Evolutionary conservation across 2,329 filamentous ascomycete species (phyloP).

Genomic region (Amylocarpus encephaloides): DNA sequence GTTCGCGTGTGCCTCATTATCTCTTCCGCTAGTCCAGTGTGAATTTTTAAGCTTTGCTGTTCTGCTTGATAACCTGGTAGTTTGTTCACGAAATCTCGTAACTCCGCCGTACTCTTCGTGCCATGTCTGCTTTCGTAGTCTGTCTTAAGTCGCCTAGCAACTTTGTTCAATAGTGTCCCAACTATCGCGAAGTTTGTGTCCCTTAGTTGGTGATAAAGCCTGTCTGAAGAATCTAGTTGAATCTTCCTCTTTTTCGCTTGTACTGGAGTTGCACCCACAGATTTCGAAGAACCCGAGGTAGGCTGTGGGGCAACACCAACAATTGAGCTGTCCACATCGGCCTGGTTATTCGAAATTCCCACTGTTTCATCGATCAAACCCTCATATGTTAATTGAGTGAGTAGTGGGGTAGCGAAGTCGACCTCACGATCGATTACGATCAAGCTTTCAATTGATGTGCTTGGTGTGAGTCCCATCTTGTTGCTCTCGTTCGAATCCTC

Average conservation of each 20-base stretch:
- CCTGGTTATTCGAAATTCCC: slow-evolving; percentile 84
- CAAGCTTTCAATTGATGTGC: slow-evolving; percentile 79
- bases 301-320: slow-evolving; percentile 66
- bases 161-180: slow-evolving; percentile 80
- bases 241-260: slow-evolving; percentile 79
- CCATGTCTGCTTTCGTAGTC: slow-evolving; percentile 86
- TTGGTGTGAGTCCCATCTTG: slow-evolving; percentile 70
- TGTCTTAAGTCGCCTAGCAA: slow-evolving; percentile 75
- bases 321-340: slow-evolving; percentile 85
- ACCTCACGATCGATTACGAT: slow-evolving; percentile 95
- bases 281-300: slow-evolving; percentile 46
- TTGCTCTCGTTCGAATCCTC: slow-evolving; percentile 61
- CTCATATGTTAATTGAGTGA: slow-evolving; percentile 95
- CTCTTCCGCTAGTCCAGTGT: slow-evolving; percentile 88
- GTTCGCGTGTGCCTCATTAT: slow-evolving; percentile 89
- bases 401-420: slow-evolving; percentile 83
- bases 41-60: slow-evolving; percentile 84
- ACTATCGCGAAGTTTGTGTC: slow-evolving; percentile 96
- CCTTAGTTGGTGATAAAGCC: slow-evolving; percentile 78
- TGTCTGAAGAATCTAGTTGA: slow-evolving; percentile 80
- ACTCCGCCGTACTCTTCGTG: slow-evolving; percentile 81
- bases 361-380: slow-evolving; percentile 92
- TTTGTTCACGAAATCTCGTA: slow-evolving; percentile 92
- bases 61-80: slow-evolving; percentile 89
- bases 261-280: slow-evolving; percentile 48